Evolutionary conservation across 768 basidiomycete species (phyloP).

Genomic region (Amanita inopinata): DNA sequence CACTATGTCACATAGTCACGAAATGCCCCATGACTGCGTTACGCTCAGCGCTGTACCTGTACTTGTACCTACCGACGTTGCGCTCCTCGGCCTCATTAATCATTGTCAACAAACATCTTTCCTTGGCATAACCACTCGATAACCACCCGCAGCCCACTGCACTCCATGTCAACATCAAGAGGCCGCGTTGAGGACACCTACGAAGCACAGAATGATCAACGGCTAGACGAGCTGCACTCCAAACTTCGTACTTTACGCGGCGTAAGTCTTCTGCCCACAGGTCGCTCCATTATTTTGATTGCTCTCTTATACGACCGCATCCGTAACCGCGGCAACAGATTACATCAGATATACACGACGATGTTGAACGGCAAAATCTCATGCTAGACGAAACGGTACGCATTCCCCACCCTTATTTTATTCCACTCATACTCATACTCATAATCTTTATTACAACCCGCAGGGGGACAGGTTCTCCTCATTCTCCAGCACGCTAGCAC

Average conservation of each 20-base stretch:
- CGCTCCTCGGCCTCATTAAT: no score
- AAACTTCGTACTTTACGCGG: constrained; percentile 76
- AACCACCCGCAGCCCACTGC: neutral
- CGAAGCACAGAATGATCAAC: constrained; percentile 79
- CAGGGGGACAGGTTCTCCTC: constrained; percentile 61
- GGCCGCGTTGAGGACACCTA: constrained; percentile 58
- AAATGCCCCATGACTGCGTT: no score
- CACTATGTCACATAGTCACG: no score
- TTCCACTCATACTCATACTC: neutral
- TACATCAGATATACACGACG: constrained; percentile 81
- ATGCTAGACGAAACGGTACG: constrained; percentile 71
- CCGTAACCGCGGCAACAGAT: no score
- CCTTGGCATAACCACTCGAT: neutral
- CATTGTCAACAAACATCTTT: neutral
- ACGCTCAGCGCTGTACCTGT: no score
- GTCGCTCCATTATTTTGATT: no score
- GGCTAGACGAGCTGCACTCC: constrained; percentile 74
- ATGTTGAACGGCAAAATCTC: constrained; percentile 74
- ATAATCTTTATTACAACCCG: no score
- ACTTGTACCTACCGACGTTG: no score
- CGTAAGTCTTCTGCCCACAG: constrained; percentile 35
- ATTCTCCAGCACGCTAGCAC: constrained; percentile 51
- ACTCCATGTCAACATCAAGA: constrained; percentile 31
- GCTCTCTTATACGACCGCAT: no score
- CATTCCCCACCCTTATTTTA: neutral